phyloP scores from a whole-genome alignment of 202 grass and related monocot genomes.

The Zoysia matrella region DNA sequence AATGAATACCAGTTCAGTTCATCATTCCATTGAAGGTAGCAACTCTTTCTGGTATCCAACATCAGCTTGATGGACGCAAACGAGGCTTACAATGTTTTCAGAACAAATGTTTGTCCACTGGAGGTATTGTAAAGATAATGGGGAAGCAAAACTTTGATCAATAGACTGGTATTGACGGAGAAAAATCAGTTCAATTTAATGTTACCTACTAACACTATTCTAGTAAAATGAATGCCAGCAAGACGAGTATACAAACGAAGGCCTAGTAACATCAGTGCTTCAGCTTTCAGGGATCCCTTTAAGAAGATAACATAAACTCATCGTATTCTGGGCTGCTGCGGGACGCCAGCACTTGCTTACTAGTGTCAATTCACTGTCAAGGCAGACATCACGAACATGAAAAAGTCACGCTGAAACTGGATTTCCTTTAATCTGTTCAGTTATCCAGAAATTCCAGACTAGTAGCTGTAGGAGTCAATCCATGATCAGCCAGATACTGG shows the following conservation, averaged over 20 bases:
- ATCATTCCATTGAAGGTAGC: not conserved
- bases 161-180: not conserved
- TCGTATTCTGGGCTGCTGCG: not conserved
- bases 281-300: no score
- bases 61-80: conserved; percentile 13
- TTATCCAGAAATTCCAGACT: conserved; percentile 73
- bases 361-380: not conserved
- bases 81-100: conserved; percentile 10
- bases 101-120: not conserved
- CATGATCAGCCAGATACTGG: conserved; percentile 78
- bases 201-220: not conserved
- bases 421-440: conserved; percentile 24
- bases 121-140: not conserved
- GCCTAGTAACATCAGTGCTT: not conserved
- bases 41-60: not conserved
- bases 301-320: conserved; percentile 25
- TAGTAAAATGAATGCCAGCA: not conserved
- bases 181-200: not conserved
- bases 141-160: conserved; percentile 9
- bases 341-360: conserved; percentile 1
- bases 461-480: conserved; percentile 62
- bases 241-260: not conserved
- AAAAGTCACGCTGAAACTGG: not conserved
- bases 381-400: not conserved
- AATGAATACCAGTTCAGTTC: conserved; percentile 20